These are phyloP conservation scores for Candida pseudocylindracea DNA, from an alignment of 1,139 yeast genomes.

Conservation along the genomic window DNA sequence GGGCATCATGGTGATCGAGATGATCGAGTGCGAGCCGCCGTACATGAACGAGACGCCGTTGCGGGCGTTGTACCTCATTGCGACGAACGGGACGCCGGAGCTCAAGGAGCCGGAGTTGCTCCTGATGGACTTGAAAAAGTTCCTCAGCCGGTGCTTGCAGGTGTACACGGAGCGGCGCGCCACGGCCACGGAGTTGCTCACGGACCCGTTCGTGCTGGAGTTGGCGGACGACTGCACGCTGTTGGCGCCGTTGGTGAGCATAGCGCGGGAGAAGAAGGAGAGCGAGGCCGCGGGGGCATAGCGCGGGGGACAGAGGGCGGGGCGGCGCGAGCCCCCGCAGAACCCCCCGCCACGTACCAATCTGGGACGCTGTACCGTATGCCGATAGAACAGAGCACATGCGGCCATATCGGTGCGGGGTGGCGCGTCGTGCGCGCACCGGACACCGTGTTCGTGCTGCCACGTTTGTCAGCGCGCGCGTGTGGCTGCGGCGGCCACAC, in stretches of 20 bases:
- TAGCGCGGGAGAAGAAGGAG: slow-evolving; percentile 64
- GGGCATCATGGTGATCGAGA: slow-evolving; percentile 94
- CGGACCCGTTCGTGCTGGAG: slow-evolving; percentile 45
- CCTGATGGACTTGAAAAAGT: slow-evolving; percentile 39
- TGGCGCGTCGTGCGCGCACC: not conserved
- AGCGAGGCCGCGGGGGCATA: slow-evolving; percentile 10
- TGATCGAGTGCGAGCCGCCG: slow-evolving; percentile 99
- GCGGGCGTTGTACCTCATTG: slow-evolving; percentile 75
- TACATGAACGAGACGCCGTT: slow-evolving; percentile 89
- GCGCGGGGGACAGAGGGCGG: no score
- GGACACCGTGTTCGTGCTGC: not conserved
- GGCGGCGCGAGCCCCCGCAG: no score
- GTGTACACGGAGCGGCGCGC: slow-evolving; percentile 77
- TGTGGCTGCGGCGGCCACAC: not conserved
- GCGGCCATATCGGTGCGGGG: no score
- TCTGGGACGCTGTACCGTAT: no score
- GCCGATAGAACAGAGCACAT: no score
- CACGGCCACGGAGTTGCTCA: slow-evolving; percentile 51
- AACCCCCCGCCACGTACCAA: no score
- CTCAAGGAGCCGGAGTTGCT: slow-evolving; percentile 76
- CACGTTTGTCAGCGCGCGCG: not conserved
- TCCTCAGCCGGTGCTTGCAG: slow-evolving; percentile 59
- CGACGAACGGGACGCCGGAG: slow-evolving; percentile 89
- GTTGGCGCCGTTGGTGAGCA: slow-evolving; percentile 75
- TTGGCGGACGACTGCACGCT: slow-evolving; percentile 45